Percentiles rank a stretch among this genome's conserved stretches.
These are phyloP conservation scores for Pichia scutulata DNA, from an alignment of 805 yeast species.

Conservation along the genomic window DNA sequence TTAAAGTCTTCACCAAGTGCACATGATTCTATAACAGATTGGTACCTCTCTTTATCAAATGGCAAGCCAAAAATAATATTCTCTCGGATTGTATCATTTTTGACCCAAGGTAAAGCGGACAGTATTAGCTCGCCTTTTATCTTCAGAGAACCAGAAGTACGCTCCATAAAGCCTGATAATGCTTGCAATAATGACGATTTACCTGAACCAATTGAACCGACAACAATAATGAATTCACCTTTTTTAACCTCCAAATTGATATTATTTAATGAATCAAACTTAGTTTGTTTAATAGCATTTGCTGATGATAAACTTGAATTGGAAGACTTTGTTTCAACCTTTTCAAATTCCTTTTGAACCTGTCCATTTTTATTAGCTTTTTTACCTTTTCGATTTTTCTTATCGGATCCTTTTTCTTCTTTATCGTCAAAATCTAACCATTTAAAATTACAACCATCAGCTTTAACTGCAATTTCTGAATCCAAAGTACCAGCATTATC, in stretches of 20 bases:
- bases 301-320: not conserved
- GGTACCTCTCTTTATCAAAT: slow-evolving; percentile 43
- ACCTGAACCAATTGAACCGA: slow-evolving; percentile 65
- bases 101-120: slow-evolving; percentile 77
- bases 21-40: slow-evolving; percentile 53
- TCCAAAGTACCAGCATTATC: slow-evolving; percentile 15
- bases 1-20: slow-evolving; percentile 59
- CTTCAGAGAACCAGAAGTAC: slow-evolving; percentile 41
- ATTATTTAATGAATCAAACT: slow-evolving; percentile 41
- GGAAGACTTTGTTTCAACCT: not conserved
- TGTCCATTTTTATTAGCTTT: not conserved
- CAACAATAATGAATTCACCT: slow-evolving; percentile 67
- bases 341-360: not conserved
- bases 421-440: slow-evolving; percentile 50
- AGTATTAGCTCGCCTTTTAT: slow-evolving; percentile 46
- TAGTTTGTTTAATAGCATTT: not conserved
- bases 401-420: slow-evolving; percentile 5
- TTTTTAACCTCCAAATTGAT: slow-evolving; percentile 46
- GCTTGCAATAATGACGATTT: slow-evolving; percentile 69
- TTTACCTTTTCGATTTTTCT: not conserved
- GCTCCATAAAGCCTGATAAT: slow-evolving; percentile 65
- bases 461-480: slow-evolving; percentile 37
- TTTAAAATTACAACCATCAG: slow-evolving; percentile 50
- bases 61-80: slow-evolving; percentile 64
- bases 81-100: slow-evolving; percentile 71